These are phyloP conservation scores for Echria macrotheca DNA, from an alignment of 495 filamentous ascomycete genomes.

Conservation along the genomic window DNA sequence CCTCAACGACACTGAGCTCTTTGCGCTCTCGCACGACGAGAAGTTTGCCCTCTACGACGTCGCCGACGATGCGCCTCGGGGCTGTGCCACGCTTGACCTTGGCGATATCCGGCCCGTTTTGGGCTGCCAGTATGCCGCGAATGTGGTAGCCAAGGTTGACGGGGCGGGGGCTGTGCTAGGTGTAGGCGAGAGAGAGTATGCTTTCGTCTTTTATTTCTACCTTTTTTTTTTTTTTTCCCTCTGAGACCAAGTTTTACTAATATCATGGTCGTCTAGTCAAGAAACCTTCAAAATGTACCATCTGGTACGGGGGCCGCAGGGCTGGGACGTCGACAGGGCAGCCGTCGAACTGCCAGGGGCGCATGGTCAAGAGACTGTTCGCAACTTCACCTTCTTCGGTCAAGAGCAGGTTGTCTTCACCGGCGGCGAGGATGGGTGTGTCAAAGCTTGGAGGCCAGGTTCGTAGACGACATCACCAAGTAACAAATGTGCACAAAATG, in stretches of 20 bases:
- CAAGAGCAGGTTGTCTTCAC: conserved; percentile 68
- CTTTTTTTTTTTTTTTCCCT: background rate
- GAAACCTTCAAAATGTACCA: conserved; percentile 64
- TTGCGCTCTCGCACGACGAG: conserved; percentile 75
- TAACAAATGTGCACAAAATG: too few relatives aligned
- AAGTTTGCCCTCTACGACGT: conserved; percentile 68
- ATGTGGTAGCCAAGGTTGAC: conserved; percentile 53
- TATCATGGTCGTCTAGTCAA: conserved; percentile 46
- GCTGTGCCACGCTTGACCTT: conserved; percentile 54
- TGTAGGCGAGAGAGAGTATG: conserved; percentile 50
- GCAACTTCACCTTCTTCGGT: conserved; percentile 70
- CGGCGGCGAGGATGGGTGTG: conserved; percentile 70
- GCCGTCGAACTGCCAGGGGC: conserved; percentile 63
- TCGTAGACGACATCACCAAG: conserved; percentile 3
- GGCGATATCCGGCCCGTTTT: conserved; percentile 71
- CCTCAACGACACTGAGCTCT: conserved; percentile 61
- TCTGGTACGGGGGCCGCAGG: conserved; percentile 46
- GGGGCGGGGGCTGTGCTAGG: conserved; percentile 57
- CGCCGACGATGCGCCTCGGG: conserved; percentile 50
- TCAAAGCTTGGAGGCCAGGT: conserved; percentile 56
- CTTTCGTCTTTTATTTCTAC: conserved; percentile 6
- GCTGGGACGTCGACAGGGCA: conserved; percentile 59
- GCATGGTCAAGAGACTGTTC: conserved; percentile 79
- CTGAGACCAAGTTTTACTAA: background rate
- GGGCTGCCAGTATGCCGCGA: conserved; percentile 76